Conservation (phyloP, 495 filamentous ascomycete genomes). For the Tetracladium setigerum region DNA sequence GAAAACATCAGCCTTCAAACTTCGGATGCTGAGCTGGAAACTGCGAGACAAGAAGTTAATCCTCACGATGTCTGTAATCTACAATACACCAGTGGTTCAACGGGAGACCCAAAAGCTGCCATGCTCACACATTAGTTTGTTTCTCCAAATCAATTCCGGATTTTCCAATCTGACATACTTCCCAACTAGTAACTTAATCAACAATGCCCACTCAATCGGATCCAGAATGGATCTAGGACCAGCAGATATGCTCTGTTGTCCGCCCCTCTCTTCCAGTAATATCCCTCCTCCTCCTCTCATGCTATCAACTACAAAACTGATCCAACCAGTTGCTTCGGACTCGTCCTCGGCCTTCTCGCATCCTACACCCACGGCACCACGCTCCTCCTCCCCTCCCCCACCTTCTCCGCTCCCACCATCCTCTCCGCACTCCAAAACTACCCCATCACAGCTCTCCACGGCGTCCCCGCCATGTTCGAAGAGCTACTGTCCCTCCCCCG, state of each 20-base stretch:
- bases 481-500: conserved; percentile 42
- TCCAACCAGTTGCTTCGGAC: conserved; percentile 68
- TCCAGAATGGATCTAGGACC: conserved; percentile 57
- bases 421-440: conserved; percentile 53
- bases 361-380: conserved; percentile 59
- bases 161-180: too few species aligned
- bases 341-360: conserved; percentile 61
- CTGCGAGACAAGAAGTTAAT: conserved; percentile 33
- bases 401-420: conserved; percentile 52
- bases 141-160: too few species aligned
- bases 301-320: too few species aligned
- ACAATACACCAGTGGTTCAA: conserved; percentile 64
- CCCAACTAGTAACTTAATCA: conserved; percentile 50
- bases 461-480: conserved; percentile 69
- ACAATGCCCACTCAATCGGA: conserved; percentile 65
- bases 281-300: too few species aligned
- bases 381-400: conserved; percentile 57
- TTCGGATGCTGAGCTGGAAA: too few species aligned
- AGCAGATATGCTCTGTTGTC: conserved; percentile 58
- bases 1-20: too few species aligned
- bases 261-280: conserved; percentile 69
- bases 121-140: conserved; percentile 62
- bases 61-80: conserved; percentile 53
- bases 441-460: conserved; percentile 60
- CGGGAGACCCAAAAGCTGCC: conserved; percentile 60